phyloP scores from a whole-genome alignment of 495 filamentous ascomycete genomes.

The Penicillium herquei region DNA sequence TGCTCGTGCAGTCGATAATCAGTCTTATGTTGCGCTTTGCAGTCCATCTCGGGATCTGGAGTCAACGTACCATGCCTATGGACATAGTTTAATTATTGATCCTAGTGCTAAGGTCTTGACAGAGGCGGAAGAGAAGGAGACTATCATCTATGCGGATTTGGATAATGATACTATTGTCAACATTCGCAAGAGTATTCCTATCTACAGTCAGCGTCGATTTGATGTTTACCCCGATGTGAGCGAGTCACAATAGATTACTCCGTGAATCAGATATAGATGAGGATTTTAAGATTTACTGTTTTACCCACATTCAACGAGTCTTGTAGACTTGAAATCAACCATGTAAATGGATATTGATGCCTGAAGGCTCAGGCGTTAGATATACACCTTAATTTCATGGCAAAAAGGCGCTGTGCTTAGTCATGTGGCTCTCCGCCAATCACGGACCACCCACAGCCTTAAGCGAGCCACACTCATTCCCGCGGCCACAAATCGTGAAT shows the following conservation, averaged over 20 bases:
- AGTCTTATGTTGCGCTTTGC: slow-evolving; percentile 90
- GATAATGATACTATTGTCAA: slow-evolving; percentile 68
- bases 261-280: not conserved
- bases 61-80: slow-evolving; percentile 84
- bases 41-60: slow-evolving; percentile 79
- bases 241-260: slow-evolving; percentile 11
- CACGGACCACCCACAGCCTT: slow-evolving; percentile 13
- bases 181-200: slow-evolving; percentile 79
- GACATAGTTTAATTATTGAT: slow-evolving; percentile 83
- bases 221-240: slow-evolving; percentile 96
- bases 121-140: slow-evolving; percentile 73
- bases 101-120: slow-evolving; percentile 81
- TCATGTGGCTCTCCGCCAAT: slow-evolving; percentile 12
- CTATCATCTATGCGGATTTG: slow-evolving; percentile 74
- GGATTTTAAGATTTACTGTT: too few relatives aligned
- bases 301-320: too few relatives aligned
- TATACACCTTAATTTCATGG: slow-evolving; percentile 9
- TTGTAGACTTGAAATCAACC: too few relatives aligned
- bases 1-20: slow-evolving; percentile 89
- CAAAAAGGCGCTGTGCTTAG: not conserved
- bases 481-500: slow-evolving; percentile 37
- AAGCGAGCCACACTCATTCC: slow-evolving; percentile 49
- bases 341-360: not conserved
- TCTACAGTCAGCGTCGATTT: slow-evolving; percentile 82
- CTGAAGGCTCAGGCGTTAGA: not conserved